These are phyloP conservation scores for Leccinum fibrillosum DNA, from an alignment of 768 basidiomycete genomes.

Conservation along the genomic window DNA sequence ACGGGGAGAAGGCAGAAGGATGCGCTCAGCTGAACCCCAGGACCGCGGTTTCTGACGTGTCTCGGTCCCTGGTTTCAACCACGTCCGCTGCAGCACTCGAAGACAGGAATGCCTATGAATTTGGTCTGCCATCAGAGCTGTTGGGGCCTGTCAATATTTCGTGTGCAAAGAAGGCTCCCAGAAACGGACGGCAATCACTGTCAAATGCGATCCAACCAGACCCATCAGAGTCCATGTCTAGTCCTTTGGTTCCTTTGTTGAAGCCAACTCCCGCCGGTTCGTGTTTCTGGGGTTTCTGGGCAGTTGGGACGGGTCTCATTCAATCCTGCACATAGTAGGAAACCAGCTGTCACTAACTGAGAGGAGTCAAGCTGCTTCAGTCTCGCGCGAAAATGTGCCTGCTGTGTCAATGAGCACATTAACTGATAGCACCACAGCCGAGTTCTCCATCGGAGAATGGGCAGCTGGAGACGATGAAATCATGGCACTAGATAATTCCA, in stretches of 20 bases:
- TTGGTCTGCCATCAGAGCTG: slow-evolving; percentile 28
- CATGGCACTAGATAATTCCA: slow-evolving; percentile 26
- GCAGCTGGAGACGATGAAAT: slow-evolving; percentile 72
- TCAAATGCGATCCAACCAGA: neutral
- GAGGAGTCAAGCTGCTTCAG: neutral
- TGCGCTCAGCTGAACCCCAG: neutral
- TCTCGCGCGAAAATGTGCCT: neutral
- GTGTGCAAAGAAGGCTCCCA: neutral
- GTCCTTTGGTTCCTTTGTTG: slow-evolving; percentile 17
- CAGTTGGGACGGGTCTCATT: neutral
- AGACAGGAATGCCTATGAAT: slow-evolving; percentile 5
- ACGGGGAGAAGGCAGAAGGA: slow-evolving; percentile 4
- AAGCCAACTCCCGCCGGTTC: slow-evolving; percentile 4
- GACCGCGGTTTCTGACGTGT: neutral
- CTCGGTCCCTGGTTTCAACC: neutral
- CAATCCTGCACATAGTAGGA: slow-evolving; percentile 1
- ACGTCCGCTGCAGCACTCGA: neutral
- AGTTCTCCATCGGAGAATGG: slow-evolving; percentile 53
- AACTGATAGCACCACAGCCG: neutral
- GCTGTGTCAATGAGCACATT: neutral
- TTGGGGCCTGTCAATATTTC: slow-evolving; percentile 7
- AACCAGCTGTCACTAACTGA: neutral
- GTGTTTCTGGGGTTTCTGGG: slow-evolving; percentile 6
- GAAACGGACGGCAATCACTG: neutral
- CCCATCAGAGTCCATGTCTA: slow-evolving; percentile 14